Conservation (phyloP, 257 asterid species). For the Henckelia pumila region DNA sequence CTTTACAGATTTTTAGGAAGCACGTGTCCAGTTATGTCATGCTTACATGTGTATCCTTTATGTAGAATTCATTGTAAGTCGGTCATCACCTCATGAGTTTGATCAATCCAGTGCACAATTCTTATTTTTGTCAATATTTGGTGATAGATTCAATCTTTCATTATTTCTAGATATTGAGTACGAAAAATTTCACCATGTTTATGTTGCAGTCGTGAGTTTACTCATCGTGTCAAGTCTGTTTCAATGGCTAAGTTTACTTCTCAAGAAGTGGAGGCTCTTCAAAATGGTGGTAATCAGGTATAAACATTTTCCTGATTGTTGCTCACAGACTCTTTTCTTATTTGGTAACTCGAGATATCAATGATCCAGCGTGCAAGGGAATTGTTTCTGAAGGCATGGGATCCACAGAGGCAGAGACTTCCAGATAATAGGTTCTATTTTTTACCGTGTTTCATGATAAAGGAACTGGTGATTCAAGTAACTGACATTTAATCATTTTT, state of each 20-base stretch:
- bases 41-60: slow-evolving; percentile 13
- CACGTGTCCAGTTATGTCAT: slow-evolving; percentile 1
- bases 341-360: slow-evolving; percentile 13
- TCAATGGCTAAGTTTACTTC: slow-evolving; percentile 92
- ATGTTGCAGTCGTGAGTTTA: slow-evolving; percentile 88
- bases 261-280: slow-evolving; percentile 95
- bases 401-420: slow-evolving; percentile 57
- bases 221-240: slow-evolving; percentile 97
- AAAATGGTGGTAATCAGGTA: slow-evolving; percentile 97
- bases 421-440: slow-evolving; percentile 71
- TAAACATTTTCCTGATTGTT: slow-evolving; percentile 13
- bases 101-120: not conserved
- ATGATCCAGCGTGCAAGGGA: slow-evolving; percentile 87
- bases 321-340: slow-evolving; percentile 10
- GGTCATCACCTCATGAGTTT: not conserved
- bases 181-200: slow-evolving; percentile 21
- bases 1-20: not conserved
- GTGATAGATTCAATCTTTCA: slow-evolving; percentile 3
- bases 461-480: slow-evolving; percentile 10
- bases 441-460: slow-evolving; percentile 5
- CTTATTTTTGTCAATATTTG: not conserved
- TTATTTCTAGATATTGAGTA: slow-evolving; percentile 18
- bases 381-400: slow-evolving; percentile 71
- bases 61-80: not conserved
- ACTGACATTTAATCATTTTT: slow-evolving; percentile 5